Evolutionary conservation across 352 stramenopile genomes (phyloP), one percentile per base, ranked within the genome.

Genomic region (Phytopythium litorale): DNA sequence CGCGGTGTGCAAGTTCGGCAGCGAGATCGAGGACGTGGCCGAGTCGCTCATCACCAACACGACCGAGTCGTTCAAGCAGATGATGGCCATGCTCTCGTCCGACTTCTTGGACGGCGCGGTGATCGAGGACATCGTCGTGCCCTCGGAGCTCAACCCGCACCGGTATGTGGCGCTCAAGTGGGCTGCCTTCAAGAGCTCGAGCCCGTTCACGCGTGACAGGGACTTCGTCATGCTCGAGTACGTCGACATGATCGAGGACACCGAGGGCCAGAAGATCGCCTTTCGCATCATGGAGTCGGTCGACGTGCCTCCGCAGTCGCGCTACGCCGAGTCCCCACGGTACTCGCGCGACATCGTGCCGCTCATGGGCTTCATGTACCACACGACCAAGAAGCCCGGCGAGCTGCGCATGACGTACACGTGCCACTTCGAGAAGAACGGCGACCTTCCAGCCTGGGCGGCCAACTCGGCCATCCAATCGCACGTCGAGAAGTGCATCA

Each of bases 221-320:
- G 86, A 95, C 62, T 79, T 93, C 38, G 71, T 90, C 52, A 89
- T 95, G 63, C 73, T 95, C 25, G 86, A 95, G 75, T 95, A 95
- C 63, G 81, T 95, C 45, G 86, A 93, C 68, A 85, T 95, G 82
- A 89, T 95, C 63, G 86, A 95, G 69, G 84, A 95, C 62, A 79
- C 82, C 18, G 80, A 92, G 63, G 86, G 86, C 25, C 79, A 92
- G 63, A 91, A 91, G 72, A 88, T 85, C 45, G 80, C 84, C 19
- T 91, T 95, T 56, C 82, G 84, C 32, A 82, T 95, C 64, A 91
- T 92, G 81, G 75, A 95, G 67, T 92, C 83, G 3, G 82, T 95
- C 6, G 82, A 91, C 49, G 77, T 91, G 33, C 82, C 84, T 11
- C 11, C 52, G 11, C 73, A 84, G 46, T 75, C 73, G 48, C 65